These are phyloP conservation scores for Hylodesmum podocarpum DNA, from an alignment of 306 rosid species.

Conservation along the genomic window DNA sequence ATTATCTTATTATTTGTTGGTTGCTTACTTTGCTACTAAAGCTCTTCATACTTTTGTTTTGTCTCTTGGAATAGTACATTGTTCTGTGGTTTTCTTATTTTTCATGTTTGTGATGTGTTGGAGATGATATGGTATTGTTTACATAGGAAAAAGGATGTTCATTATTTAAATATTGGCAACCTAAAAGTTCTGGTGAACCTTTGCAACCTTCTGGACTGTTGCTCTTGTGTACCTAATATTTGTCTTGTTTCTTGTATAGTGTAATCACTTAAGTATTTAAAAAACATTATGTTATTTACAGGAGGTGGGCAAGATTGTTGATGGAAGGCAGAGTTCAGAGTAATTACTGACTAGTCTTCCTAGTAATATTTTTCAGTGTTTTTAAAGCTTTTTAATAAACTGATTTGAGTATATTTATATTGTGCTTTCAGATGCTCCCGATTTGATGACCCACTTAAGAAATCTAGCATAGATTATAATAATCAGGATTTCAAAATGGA, in stretches of 20 bases:
- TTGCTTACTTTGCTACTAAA: background rate
- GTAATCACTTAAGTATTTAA: background rate
- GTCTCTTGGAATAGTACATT: background rate
- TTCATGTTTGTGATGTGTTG: slow-evolving; percentile 18
- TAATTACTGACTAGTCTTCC: slow-evolving; percentile 44
- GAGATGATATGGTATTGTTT: slow-evolving; percentile 7
- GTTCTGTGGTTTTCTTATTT: background rate
- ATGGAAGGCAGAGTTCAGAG: slow-evolving; percentile 59
- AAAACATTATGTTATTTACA: slow-evolving; percentile 37
- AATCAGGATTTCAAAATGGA: slow-evolving; percentile 37
- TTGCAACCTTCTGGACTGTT: slow-evolving; percentile 14
- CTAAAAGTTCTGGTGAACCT: background rate
- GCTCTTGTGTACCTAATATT: background rate
- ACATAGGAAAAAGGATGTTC: background rate
- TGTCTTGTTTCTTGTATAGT: background rate
- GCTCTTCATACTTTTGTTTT: slow-evolving; percentile 1
- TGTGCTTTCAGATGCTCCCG: slow-evolving; percentile 62
- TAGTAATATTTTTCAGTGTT: background rate
- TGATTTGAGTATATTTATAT: slow-evolving; percentile 23
- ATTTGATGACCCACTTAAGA: slow-evolving; percentile 43
- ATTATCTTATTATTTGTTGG: slow-evolving; percentile 13
- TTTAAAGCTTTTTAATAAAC: slow-evolving; percentile 18
- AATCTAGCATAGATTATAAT: slow-evolving; percentile 35
- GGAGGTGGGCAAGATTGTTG: slow-evolving; percentile 50
- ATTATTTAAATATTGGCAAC: background rate